Evolutionary conservation across 2,329 filamentous ascomycete genomes (phyloP).

Genomic region (Huntiella decipiens): DNA sequence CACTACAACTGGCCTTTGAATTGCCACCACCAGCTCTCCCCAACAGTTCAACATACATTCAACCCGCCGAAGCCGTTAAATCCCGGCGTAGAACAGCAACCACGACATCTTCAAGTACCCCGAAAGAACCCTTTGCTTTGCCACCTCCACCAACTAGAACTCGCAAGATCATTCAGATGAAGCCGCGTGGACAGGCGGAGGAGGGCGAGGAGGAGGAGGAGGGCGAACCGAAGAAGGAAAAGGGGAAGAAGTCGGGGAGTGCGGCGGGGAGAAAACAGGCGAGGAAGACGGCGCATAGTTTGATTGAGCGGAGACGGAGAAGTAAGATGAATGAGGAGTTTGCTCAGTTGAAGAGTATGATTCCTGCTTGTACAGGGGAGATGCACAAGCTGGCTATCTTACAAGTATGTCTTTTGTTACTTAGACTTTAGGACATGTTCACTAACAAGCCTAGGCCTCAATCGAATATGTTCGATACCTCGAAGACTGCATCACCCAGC

Average conservation of each 20-base stretch:
- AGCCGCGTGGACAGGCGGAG: conserved; percentile 36
- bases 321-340: conserved; percentile 99
- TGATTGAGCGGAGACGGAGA: conserved; percentile 75
- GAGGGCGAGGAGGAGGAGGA: conserved; percentile 13
- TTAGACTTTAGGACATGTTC: not conserved
- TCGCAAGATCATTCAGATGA: conserved; percentile 97
- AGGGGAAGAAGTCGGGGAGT: conserved; percentile 23
- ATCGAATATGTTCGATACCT: conserved; percentile 94
- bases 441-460: conserved; percentile 46
- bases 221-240: conserved; percentile 12
- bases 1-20: conserved; percentile 49
- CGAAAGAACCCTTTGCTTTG: conserved; percentile 52
- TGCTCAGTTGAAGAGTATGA: conserved; percentile 79
- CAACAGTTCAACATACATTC: conserved; percentile 19
- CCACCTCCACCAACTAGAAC: conserved; percentile 83
- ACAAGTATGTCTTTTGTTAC: conserved; percentile 40
- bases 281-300: conserved; percentile 83
- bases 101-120: conserved; percentile 21
- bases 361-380: conserved; percentile 85
- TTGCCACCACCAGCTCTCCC: conserved; percentile 57
- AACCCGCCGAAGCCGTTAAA: conserved; percentile 32
- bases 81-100: conserved; percentile 32
- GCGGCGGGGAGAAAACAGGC: conserved; percentile 88
- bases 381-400: conserved; percentile 97
- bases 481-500: conserved; percentile 64